Base-by-base conservation (phyloP, 164 flowering plant species). In the Chloranthus sessilifolius region DNA sequence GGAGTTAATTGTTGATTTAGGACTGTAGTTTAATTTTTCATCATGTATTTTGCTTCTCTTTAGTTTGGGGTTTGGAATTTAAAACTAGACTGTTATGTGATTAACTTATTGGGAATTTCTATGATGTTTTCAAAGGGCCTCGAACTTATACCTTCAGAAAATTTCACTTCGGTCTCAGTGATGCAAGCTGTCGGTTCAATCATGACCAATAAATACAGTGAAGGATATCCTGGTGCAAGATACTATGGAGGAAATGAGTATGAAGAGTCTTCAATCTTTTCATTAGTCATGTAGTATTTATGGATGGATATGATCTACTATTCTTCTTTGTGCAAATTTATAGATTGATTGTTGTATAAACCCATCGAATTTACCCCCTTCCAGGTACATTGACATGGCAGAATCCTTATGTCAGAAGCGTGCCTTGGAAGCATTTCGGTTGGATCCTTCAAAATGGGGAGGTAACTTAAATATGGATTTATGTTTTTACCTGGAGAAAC, bases 201-300 rank as follows among this genome's bases (percentile, higher is more conserved):
- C 59, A 94, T 94, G 99, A 89, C 97, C 49, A 94, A 94, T 72
- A 94, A 94, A 60, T 89, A 94, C 70, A 94, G 97, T 71, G 99
- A 94, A 76, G 99, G 99, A 36, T 94, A 94, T 66, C 99, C 99
- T 15, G 97, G 99, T 55, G 99, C 99, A 37, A 76, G 99, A 85
- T 94, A 94, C 72, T 94, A 94, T 66, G 99, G 99, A 59, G 99
- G 99, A 69, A 89, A 94, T 42, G 99, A 94, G 99, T 94, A 80
- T 41, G 95, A 48, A 26, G 4, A 31, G 3, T 38, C 23, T 4
- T 16, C 17, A 22, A 47, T 48, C 17, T 33, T 24, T 24, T 10
- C 15, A 37, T 14, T 9, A 1, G 1, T n/a, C n/a, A n/a, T n/a
- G n/a, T n/a, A n/a, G n/a, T n/a, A n/a, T 15, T 40, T 21, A 21